Evolutionary conservation across 202 grass and related monocot species (phyloP), one percentile per base, ranked within the genome.

Genomic region (Cymbopogon flexuosus): DNA sequence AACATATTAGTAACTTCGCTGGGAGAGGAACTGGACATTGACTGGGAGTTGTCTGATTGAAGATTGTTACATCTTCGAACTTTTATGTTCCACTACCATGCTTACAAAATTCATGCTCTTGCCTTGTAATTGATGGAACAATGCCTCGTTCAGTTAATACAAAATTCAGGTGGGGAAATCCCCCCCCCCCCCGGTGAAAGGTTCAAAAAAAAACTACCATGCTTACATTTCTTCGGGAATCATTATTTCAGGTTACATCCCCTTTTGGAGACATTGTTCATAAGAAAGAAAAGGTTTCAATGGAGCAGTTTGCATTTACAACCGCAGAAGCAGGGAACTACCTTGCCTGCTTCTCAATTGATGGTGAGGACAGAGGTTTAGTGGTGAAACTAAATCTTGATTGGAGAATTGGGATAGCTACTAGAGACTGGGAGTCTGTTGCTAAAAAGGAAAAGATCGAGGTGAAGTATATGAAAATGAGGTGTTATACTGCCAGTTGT

Each of bases 361-460:
- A 93, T 43, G 83, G 84, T 41, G 68, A 82, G 12, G 67, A 91
- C 62, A 92, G 84, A 35, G 77, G 73, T 6, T 72, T 85, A 68
- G 70, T 60, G n/a, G 45, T 81, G 60, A 97, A 92, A 88, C 80
- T 97, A 80, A 90, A 77, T 68, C 85, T 93, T 74, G 91, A 97
- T 52, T 93, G 94, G 94, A 93, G 85, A 86, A 85, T 93, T 56
- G 91, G 94, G 31, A 93, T 97, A 41, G 85, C 79, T 6, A 47
- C 89, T 54, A 89, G 87, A 84, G 91, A 97, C 41, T 97, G 89
- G 94, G 87, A 93, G 61, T 88, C 83, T 65, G 66, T 92, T 80
- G 91, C 91, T 52, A 93, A 86, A 85, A 97, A 74, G 68, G 94
- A 97, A 80, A 97, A 88, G 58, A 52, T 97, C 30, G 70, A 97